A percentile compares a stretch with the other conserved stretches of the same genome.
These are phyloP conservation scores for Alternaria ethzedia DNA, from an alignment of 2,329 filamentous ascomycete genomes.

Conservation along the genomic window DNA sequence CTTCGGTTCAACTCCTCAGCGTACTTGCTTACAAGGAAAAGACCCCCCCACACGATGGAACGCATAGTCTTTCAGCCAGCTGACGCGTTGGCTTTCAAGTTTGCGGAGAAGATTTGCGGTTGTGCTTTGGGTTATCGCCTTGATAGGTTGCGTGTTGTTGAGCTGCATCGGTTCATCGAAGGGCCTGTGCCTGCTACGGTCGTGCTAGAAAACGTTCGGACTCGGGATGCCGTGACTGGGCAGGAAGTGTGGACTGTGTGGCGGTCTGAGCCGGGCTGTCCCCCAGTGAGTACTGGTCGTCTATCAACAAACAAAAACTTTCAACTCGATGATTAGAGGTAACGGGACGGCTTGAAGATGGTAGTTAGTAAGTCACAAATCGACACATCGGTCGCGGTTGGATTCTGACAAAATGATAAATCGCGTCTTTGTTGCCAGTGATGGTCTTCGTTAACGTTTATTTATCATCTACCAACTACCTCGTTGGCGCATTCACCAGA, in stretches of 20 bases:
- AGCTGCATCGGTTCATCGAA: neutral
- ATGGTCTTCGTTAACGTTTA: neutral
- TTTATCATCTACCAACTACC: neutral
- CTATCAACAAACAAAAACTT: neutral
- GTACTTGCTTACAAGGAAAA: neutral
- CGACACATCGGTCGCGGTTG: neutral
- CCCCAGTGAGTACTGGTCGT: neutral
- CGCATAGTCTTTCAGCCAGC: neutral
- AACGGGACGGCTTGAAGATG: neutral
- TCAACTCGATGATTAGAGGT: neutral
- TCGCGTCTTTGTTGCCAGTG: neutral
- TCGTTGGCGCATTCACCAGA: slow-evolving; percentile 13
- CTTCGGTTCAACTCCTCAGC: neutral
- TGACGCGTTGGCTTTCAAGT: neutral
- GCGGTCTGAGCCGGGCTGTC: neutral
- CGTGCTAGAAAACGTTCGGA: neutral
- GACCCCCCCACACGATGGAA: neutral
- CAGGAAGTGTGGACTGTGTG: neutral
- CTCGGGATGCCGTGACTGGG: neutral
- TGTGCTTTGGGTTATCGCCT: neutral
- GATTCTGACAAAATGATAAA: neutral
- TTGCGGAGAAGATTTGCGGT: neutral
- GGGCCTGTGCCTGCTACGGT: neutral
- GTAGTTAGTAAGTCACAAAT: neutral
- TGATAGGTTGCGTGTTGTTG: neutral